Conservation (phyloP, 2,329 filamentous ascomycete species). For the Penicillium sp. region DNA sequence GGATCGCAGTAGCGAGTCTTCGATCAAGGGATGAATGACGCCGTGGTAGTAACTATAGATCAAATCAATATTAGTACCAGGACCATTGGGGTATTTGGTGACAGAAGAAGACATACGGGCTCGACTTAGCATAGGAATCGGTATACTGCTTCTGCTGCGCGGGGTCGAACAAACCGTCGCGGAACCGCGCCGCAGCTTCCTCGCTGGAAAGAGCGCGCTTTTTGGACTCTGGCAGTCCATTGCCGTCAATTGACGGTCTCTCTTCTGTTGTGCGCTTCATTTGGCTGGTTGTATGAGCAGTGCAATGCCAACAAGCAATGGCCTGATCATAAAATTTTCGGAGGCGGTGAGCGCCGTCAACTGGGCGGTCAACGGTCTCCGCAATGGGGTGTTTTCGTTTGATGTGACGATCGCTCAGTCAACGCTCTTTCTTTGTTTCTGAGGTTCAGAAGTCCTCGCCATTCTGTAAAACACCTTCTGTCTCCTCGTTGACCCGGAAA, state of each 20-base stretch:
- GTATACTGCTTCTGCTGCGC: slow-evolving; percentile 44
- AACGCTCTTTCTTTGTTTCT: not conserved
- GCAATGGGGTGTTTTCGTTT: not conserved
- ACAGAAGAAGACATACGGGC: slow-evolving; percentile 36
- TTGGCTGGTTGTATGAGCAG: slow-evolving; percentile 11
- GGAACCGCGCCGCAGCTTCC: slow-evolving; percentile 42
- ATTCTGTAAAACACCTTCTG: not conserved
- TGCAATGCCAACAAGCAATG: slow-evolving; percentile 3
- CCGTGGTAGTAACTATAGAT: slow-evolving; percentile 75
- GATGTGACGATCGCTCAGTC: not conserved
- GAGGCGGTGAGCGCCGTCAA: slow-evolving; percentile 17
- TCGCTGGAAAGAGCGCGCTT: slow-evolving; percentile 41
- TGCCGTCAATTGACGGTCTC: slow-evolving; percentile 28
- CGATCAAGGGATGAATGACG: slow-evolving; percentile 78
- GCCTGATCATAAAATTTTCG: slow-evolving; percentile 20
- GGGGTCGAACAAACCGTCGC: slow-evolving; percentile 44
- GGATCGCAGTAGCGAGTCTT: slow-evolving; percentile 75
- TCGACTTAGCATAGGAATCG: slow-evolving; percentile 42
- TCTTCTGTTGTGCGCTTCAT: slow-evolving; percentile 48
- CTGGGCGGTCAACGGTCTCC: slow-evolving; percentile 7
- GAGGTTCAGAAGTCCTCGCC: not conserved
- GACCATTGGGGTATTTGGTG: slow-evolving; percentile 1
- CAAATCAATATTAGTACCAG: not conserved
- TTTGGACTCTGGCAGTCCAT: slow-evolving; percentile 37
- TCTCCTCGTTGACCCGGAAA: not conserved